A percentile compares a stretch with the other conserved stretches of the same genome.
Evolutionary conservation across 148 eudicot genomes (phyloP).

Genomic region (Silene conica): DNA sequence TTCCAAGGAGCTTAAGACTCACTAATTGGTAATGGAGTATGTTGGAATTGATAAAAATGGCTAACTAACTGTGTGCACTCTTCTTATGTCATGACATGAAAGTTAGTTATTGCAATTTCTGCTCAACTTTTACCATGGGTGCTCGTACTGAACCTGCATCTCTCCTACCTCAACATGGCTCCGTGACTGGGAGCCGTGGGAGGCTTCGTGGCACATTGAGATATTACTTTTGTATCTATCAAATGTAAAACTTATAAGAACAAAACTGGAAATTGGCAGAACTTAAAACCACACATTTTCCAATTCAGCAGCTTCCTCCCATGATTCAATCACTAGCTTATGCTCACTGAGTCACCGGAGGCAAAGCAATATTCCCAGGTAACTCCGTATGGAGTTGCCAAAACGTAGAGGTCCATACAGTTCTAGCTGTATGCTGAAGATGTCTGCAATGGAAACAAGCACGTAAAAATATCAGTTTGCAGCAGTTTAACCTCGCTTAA

Average conservation of each 20-base stretch:
- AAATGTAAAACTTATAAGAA: neutral
- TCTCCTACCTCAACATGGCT: neutral
- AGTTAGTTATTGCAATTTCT: no score
- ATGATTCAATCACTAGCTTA: conserved; percentile 69
- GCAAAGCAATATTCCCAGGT: conserved; percentile 94
- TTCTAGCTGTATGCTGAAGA: conserved; percentile 86
- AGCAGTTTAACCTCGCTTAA: neutral
- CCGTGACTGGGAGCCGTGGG: neutral
- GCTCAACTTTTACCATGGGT: neutral
- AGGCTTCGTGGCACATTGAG: no score
- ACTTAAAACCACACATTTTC: conserved; percentile 62
- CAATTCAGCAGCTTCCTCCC: conserved; percentile 94
- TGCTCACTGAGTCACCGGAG: conserved; percentile 73
- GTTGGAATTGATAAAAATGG: neutral
- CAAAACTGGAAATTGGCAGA: neutral
- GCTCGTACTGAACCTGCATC: neutral
- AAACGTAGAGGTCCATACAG: conserved; percentile 95
- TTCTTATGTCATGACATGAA: no score
- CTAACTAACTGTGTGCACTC: no score
- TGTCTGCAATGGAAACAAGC: conserved; percentile 44
- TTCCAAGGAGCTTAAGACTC: no score
- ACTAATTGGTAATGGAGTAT: conserved; percentile 4
- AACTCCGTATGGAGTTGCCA: conserved; percentile 88
- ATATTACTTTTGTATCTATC: neutral
- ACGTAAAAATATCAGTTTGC: neutral